Evolutionary conservation across 169 alveolate species (phyloP).

Genomic region (Amoebophrya sp.): DNA sequence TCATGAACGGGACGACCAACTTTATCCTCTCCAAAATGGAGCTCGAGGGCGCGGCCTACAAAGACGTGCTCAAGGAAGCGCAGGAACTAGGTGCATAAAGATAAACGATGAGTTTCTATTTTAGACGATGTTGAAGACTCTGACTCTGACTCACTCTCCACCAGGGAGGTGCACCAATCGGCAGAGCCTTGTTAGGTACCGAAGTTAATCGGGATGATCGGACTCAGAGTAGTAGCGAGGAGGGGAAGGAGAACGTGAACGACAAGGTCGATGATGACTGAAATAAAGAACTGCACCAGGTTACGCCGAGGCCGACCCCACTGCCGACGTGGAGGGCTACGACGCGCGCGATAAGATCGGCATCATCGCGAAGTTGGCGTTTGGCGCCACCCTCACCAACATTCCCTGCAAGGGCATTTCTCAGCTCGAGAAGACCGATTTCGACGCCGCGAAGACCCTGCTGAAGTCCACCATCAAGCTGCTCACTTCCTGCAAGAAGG

Average conservation of each 20-base stretch:
- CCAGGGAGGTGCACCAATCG: too few species aligned
- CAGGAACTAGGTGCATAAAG: slow-evolving; percentile 15
- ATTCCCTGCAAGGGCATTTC: not conserved
- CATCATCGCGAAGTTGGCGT: slow-evolving; percentile 16
- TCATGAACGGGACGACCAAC: slow-evolving; percentile 33
- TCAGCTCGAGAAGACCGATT: not conserved
- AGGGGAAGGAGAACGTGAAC: too few species aligned
- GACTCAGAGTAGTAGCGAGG: too few species aligned
- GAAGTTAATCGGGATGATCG: too few species aligned
- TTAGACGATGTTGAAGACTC: too few species aligned
- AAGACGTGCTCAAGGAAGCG: not conserved
- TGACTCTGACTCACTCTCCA: too few species aligned
- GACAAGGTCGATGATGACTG: too few species aligned
- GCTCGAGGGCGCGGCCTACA: not conserved
- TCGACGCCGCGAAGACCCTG: not conserved
- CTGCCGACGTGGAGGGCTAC: slow-evolving; percentile 27
- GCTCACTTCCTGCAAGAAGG: not conserved
- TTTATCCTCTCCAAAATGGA: slow-evolving; percentile 18
- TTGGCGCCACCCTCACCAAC: slow-evolving; percentile 2
- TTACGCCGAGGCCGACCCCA: slow-evolving; percentile 26
- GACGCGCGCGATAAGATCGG: slow-evolving; percentile 21
- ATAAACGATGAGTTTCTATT: too few species aligned
- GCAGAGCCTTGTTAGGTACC: too few species aligned
- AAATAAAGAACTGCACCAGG: too few species aligned
- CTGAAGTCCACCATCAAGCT: not conserved